These are phyloP conservation scores for Fusarium cicatricum DNA, from an alignment of 2,329 filamentous ascomycete genomes.

Conservation along the genomic window DNA sequence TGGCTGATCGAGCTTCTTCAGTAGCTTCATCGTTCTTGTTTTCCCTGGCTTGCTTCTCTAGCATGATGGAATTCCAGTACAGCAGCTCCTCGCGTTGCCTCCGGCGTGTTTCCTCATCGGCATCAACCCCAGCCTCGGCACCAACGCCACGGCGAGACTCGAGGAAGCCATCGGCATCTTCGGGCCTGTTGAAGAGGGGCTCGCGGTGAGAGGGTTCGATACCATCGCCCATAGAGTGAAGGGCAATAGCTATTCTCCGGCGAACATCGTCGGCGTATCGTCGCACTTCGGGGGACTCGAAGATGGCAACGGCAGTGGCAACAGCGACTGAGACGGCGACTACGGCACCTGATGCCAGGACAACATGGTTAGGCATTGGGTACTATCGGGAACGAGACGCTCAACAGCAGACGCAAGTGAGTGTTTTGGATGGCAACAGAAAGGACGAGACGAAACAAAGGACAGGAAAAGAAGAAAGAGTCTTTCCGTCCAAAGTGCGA, in stretches of 20 bases:
- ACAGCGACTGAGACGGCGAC: slow-evolving; percentile 66
- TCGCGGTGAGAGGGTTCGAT: slow-evolving; percentile 58
- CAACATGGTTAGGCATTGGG: slow-evolving; percentile 65
- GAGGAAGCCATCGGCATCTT: slow-evolving; percentile 71
- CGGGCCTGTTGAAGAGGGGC: slow-evolving; percentile 70
- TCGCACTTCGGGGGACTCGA: slow-evolving; percentile 70
- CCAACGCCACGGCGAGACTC: slow-evolving; percentile 56
- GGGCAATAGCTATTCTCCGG: slow-evolving; percentile 66
- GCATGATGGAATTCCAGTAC: slow-evolving; percentile 68
- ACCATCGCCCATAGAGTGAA: slow-evolving; percentile 66
- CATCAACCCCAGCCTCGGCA: slow-evolving; percentile 61
- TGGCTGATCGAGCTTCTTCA: slow-evolving; percentile 9
- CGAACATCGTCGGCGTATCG: slow-evolving; percentile 69
- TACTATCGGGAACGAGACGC: neutral
- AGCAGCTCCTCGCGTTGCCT: slow-evolving; percentile 70
- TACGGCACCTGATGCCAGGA: slow-evolving; percentile 64
- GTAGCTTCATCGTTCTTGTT: slow-evolving; percentile 30
- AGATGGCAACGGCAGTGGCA: slow-evolving; percentile 66
- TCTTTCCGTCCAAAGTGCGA: neutral
- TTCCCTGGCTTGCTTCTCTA: slow-evolving; percentile 56
- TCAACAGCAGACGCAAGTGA: slow-evolving; percentile 7
- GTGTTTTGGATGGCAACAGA: slow-evolving; percentile 9
- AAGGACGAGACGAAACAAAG: slow-evolving; percentile 1
- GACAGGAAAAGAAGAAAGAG: neutral
- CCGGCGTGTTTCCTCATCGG: slow-evolving; percentile 68